phyloP scores from a whole-genome alignment of 805 yeast species.

The Cyberlindnera maritima region DNA sequence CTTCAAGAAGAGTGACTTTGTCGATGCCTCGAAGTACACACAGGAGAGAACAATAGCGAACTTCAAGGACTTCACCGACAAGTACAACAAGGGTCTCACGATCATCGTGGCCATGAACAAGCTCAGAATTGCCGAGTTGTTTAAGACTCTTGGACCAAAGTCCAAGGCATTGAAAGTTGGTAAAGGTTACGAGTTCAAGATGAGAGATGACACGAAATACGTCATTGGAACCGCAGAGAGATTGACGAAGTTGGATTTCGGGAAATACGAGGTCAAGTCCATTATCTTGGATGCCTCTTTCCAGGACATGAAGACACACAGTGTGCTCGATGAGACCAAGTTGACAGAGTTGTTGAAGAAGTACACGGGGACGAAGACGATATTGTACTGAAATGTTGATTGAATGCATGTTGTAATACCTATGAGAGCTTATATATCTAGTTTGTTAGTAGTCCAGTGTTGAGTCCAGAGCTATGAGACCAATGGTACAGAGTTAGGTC shows the following conservation, averaged over 20 bases:
- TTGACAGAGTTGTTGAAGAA: conserved; percentile 23
- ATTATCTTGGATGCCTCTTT: conserved; percentile 27
- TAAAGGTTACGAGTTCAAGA: conserved; percentile 26
- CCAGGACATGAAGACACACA: conserved; percentile 27
- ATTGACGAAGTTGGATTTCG: conserved; percentile 19
- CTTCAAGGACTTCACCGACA: conserved; percentile 50
- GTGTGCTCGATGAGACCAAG: conserved; percentile 27
- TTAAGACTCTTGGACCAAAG: conserved; percentile 48
- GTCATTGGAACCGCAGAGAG: conserved; percentile 29
- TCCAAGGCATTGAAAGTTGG: conserved; percentile 27
- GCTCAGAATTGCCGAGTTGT: conserved; percentile 82
- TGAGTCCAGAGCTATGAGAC: no score
- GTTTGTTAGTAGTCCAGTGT: no score
- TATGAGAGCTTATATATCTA: no score
- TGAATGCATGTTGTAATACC: no score
- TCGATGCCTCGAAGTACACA: conserved; percentile 59
- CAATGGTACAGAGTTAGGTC: no score
- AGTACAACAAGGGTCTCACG: conserved; percentile 45
- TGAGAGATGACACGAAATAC: conserved; percentile 27
- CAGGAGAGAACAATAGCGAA: conserved; percentile 53
- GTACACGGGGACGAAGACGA: conserved; percentile 26
- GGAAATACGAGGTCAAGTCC: conserved; percentile 22
- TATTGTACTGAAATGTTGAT: conserved; percentile 24
- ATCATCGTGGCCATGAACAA: conserved; percentile 71
- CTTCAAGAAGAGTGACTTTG: conserved; percentile 52